A percentile compares a stretch with the other conserved stretches of the same genome.
Conservation (phyloP, 805 yeast genomes). For the Pichia occidentalis region DNA sequence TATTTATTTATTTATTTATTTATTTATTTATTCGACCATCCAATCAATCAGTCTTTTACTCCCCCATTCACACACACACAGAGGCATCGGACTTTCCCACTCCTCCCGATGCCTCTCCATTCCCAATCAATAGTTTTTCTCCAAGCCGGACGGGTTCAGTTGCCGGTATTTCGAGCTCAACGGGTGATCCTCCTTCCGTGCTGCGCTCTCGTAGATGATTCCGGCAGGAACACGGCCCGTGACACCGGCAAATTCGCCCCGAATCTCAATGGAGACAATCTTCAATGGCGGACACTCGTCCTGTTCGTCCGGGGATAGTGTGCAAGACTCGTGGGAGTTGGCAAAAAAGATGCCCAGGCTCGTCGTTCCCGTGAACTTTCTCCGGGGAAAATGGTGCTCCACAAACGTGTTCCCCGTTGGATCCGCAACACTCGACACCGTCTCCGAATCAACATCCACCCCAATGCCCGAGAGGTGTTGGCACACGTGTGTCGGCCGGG, state of each 20-base stretch:
- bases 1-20: too few relatives aligned
- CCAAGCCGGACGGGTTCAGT: too few relatives aligned
- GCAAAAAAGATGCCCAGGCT: conserved; percentile 64
- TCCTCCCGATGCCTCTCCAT: too few relatives aligned
- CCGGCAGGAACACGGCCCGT: conserved; percentile 65
- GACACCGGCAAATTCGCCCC: conserved; percentile 63
- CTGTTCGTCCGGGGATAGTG: conserved; percentile 49
- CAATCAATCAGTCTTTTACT: too few relatives aligned
- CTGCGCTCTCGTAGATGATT: conserved; percentile 81
- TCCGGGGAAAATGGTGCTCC: conserved; percentile 77
- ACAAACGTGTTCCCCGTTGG: conserved; percentile 51
- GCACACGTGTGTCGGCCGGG: too few relatives aligned
- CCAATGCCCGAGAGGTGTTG: conserved; percentile 55
- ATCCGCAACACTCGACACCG: too few relatives aligned
- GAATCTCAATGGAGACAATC: conserved; percentile 64
- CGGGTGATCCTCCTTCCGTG: conserved; percentile 82
- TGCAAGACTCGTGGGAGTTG: conserved; percentile 60
- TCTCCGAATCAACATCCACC: conserved; percentile 59
- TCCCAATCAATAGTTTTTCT: too few relatives aligned
- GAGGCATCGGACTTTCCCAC: too few relatives aligned
- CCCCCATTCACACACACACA: too few relatives aligned
- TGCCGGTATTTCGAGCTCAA: too few relatives aligned
- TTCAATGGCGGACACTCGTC: conserved; percentile 54
- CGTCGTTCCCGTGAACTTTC: conserved; percentile 61
- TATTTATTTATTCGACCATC: too few relatives aligned